phyloP scores from a whole-genome alignment of 371 early-diverging fungal genomes.

The Capillidium heterosporum region DNA sequence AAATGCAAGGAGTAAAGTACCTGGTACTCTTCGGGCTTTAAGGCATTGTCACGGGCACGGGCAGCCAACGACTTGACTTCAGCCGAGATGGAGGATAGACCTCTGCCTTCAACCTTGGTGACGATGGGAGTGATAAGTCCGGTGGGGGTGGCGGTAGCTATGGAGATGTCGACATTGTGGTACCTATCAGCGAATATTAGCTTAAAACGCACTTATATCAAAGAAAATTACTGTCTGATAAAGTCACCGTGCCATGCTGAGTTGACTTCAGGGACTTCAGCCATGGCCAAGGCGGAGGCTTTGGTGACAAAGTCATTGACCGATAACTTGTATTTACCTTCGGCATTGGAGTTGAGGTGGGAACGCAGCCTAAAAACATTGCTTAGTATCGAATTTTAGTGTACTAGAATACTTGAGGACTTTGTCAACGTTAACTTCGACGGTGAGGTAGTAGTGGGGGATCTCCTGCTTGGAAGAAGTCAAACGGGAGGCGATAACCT shows the following conservation, averaged over 20 bases:
- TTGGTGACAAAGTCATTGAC: slow-evolving; percentile 97
- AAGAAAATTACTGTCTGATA: slow-evolving; percentile 59
- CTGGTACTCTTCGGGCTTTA: slow-evolving; percentile 91
- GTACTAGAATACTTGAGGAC: slow-evolving; percentile 24
- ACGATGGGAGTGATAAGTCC: slow-evolving; percentile 97
- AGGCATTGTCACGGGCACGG: slow-evolving; percentile 74
- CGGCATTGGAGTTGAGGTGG: slow-evolving; percentile 65
- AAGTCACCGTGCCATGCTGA: slow-evolving; percentile 85
- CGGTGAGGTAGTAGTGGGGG: slow-evolving; percentile 93
- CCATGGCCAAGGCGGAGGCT: slow-evolving; percentile 79
- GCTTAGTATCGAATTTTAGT: not conserved
- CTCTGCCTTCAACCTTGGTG: slow-evolving; percentile 60
- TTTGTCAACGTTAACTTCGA: slow-evolving; percentile 78
- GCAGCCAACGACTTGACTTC: slow-evolving; percentile 71
- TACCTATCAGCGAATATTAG: slow-evolving; percentile 24
- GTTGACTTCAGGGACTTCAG: slow-evolving; percentile 91
- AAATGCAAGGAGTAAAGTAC: slow-evolving; percentile 11
- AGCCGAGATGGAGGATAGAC: slow-evolving; percentile 68
- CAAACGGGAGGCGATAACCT: slow-evolving; percentile 61
- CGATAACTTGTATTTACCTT: slow-evolving; percentile 86
- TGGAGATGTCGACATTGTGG: slow-evolving; percentile 81
- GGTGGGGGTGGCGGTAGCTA: slow-evolving; percentile 86
- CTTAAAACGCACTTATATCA: not conserved
- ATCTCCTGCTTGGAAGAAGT: slow-evolving; percentile 71
- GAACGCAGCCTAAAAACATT: slow-evolving; percentile 49